Evolutionary conservation across 2,329 filamentous ascomycete genomes (phyloP).

Genomic region (Microsporum audouinii): DNA sequence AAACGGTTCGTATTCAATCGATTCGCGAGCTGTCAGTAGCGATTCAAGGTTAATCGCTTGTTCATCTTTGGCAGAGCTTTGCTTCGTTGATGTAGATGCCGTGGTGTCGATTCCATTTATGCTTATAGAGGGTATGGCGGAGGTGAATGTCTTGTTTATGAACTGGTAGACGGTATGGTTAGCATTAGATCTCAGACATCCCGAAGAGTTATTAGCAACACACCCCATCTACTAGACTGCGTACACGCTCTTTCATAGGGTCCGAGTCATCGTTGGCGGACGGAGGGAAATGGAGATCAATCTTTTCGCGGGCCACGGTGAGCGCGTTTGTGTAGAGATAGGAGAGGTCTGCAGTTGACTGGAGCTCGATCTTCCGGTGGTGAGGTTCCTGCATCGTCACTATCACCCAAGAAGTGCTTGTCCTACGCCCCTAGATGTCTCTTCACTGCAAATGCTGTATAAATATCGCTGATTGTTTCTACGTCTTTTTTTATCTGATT

Average conservation of each 20-base stretch:
- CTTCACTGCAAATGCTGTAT: background rate
- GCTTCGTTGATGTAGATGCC: slow-evolving; percentile 1
- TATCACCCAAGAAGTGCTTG: background rate
- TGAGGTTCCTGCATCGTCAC: slow-evolving; percentile 23
- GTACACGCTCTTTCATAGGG: slow-evolving; percentile 34
- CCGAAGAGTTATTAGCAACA: background rate
- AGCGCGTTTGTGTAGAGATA: slow-evolving; percentile 39
- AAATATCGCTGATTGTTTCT: background rate
- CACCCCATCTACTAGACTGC: slow-evolving; percentile 33
- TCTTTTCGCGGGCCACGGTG: slow-evolving; percentile 35
- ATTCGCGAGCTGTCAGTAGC: slow-evolving; percentile 29
- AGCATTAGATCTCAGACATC: background rate
- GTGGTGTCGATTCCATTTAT: slow-evolving; percentile 38
- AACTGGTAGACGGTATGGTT: slow-evolving; percentile 22
- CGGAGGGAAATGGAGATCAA: slow-evolving; percentile 39
- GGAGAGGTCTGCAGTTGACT: slow-evolving; percentile 38
- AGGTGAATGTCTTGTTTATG: slow-evolving; percentile 34
- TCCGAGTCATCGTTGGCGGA: slow-evolving; percentile 32
- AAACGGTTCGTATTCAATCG: slow-evolving; percentile 39
- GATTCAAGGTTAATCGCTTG: slow-evolving; percentile 21
- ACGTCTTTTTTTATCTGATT: background rate
- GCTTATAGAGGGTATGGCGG: slow-evolving; percentile 34
- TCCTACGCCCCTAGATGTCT: background rate
- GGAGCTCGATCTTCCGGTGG: slow-evolving; percentile 42
- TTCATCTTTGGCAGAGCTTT: slow-evolving; percentile 6